Evolutionary conservation across 805 yeast species (phyloP).

Genomic region (Sugiyamaella smithiae): DNA sequence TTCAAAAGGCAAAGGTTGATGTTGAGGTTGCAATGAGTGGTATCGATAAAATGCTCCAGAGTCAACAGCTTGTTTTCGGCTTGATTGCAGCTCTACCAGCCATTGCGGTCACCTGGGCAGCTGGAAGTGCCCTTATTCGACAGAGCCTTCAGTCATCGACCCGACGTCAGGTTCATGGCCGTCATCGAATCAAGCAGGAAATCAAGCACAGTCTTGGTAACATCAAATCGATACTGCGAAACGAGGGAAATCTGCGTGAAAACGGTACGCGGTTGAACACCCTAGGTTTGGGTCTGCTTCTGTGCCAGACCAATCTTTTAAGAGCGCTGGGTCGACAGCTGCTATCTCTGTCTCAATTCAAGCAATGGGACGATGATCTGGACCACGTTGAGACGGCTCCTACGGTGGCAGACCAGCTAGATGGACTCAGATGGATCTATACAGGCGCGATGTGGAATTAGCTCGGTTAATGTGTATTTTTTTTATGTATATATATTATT

Average conservation of each 20-base stretch:
- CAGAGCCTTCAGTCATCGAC: slow-evolving; percentile 16
- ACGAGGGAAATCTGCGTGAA: slow-evolving; percentile 22
- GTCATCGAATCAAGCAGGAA: slow-evolving; percentile 30
- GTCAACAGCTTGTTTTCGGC: slow-evolving; percentile 94
- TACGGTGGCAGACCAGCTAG: slow-evolving; percentile 2
- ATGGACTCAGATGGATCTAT: slow-evolving; percentile 12
- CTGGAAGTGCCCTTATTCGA: slow-evolving; percentile 28
- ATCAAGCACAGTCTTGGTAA: slow-evolving; percentile 50
- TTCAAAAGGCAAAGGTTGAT: slow-evolving; percentile 96
- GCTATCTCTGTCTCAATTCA: slow-evolving; percentile 47
- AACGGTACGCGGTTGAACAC: slow-evolving; percentile 23
- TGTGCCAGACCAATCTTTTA: slow-evolving; percentile 63
- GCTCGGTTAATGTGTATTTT: too few relatives aligned
- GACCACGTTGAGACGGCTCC: slow-evolving; percentile 47
- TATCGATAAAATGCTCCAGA: slow-evolving; percentile 81
- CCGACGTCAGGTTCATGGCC: slow-evolving; percentile 16
- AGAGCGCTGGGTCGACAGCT: slow-evolving; percentile 47
- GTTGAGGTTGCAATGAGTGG: slow-evolving; percentile 88
- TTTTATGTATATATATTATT: slow-evolving; percentile 4
- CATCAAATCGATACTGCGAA: slow-evolving; percentile 51
- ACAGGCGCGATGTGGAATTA: not conserved
- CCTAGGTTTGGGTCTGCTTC: slow-evolving; percentile 54
- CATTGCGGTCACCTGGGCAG: slow-evolving; percentile 45
- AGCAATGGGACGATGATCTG: slow-evolving; percentile 62
- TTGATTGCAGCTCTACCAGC: slow-evolving; percentile 82